Evolutionary conservation across 2,329 filamentous ascomycete species (phyloP).

Genomic region (Fusarium newnesense): DNA sequence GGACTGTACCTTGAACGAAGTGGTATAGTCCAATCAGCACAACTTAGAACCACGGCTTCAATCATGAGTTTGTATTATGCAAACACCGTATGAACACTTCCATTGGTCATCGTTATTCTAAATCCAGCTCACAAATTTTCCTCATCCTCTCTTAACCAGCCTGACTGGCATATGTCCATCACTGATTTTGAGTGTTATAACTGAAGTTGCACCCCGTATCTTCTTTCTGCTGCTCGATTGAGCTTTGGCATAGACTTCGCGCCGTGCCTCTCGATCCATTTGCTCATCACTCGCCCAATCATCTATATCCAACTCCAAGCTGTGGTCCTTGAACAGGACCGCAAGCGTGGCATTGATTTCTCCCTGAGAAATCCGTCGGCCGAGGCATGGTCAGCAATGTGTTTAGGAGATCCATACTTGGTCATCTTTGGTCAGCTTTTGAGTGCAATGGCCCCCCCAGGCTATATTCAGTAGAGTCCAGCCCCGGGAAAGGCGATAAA

Average conservation of each 20-base stretch:
- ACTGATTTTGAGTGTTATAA: constrained; percentile 78
- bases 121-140: constrained; percentile 68
- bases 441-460: constrained; percentile 66
- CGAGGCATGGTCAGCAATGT: constrained; percentile 65
- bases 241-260: constrained; percentile 69
- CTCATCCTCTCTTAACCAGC: constrained; percentile 74
- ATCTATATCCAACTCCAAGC: constrained; percentile 76
- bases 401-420: constrained; percentile 60
- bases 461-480: constrained; percentile 69
- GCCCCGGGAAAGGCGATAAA: constrained; percentile 77
- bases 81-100: background rate
- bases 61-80: background rate
- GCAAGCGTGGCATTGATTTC: constrained; percentile 67
- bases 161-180: constrained; percentile 72
- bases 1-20: background rate
- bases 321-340: constrained; percentile 67
- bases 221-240: constrained; percentile 63
- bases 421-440: constrained; percentile 56
- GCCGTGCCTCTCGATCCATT: constrained; percentile 60
- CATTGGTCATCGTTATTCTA: background rate
- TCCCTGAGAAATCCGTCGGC: constrained; percentile 68
- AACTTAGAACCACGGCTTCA: background rate
- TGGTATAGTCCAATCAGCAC: background rate
- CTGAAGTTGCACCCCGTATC: constrained; percentile 65
- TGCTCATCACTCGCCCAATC: constrained; percentile 61